Base-by-base conservation (phyloP, 2,329 filamentous ascomycete species). In the Leptographium flavum region DNA sequence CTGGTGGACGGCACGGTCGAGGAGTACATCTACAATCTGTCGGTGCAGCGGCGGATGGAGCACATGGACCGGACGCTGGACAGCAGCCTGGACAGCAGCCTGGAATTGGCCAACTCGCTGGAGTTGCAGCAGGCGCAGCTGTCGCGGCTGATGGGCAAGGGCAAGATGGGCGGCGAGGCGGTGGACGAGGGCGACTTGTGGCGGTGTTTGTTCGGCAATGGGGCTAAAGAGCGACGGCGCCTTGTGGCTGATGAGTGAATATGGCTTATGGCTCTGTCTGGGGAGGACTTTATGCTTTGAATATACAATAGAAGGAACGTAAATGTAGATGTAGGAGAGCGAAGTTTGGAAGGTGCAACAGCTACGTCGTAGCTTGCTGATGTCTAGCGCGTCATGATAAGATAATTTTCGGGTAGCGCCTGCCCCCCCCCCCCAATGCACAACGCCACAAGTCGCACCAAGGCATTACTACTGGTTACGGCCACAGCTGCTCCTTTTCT, bases 1-100 rank as follows among this genome's bases (percentile, higher is more conserved):
- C 72, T 96, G 3, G 76, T 95, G n/a, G 78, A 82, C 15, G 85
- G 83, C 43, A 94, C 90, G 0, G 86, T 96, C 0, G 92, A 98
- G 58, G 83, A 94, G 63, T 83, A 83, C 2, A 93, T 96, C 50
- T 87, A 96, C 63, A 78, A 88, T 48, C 74, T 95, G 30, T 92
- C 86, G 0, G 86, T 94, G 2, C 70, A 73, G 48, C 73, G 87
- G 25, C 79, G 90, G 4, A 66, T 94, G 54, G 77, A 81, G 46
- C 87, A 95, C 57, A 82, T 95, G 58, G 71, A 70, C 2, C 66
- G 60, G 39, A 66, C n/a, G n/a, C n/a, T n/a, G n/a, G n/a, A n/a
- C n/a, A 46, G 62, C 54, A 50, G 23, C 57, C 58, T 78, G 52
- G 74, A 85, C 56, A 64, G 72, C 49, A 69, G 71, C 17, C 67